Evolutionary conservation across 805 yeast genomes (phyloP).

Genomic region (Pichia scutulata): DNA sequence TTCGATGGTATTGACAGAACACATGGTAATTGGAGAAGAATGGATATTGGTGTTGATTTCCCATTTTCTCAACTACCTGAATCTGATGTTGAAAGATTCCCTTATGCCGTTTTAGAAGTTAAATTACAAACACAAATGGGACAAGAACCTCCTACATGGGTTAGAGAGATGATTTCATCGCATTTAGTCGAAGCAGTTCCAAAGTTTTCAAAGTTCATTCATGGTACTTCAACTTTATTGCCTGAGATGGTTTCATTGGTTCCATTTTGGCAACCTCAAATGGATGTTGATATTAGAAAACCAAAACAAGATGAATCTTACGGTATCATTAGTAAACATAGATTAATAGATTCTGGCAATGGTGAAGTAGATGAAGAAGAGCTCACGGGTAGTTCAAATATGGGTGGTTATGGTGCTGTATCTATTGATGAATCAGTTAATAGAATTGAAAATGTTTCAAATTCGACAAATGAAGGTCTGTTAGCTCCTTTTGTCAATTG

Average conservation of each 20-base stretch:
- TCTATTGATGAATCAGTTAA: conserved; percentile 24
- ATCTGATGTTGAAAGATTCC: conserved; percentile 84
- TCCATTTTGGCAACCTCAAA: conserved; percentile 98
- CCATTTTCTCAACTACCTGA: conserved; percentile 86
- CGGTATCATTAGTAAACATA: conserved; percentile 51
- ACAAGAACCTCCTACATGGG: conserved; percentile 99
- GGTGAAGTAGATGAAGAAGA: conserved; percentile 73
- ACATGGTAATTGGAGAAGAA: conserved; percentile 92
- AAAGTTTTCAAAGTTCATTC: conserved; percentile 93
- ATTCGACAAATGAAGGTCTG: conserved; percentile 10
- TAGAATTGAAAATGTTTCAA: conserved; percentile 21
- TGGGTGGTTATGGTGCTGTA: conserved; percentile 23
- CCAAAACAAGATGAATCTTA: conserved; percentile 56
- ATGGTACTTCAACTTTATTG: conserved; percentile 88
- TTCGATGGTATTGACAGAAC: conserved; percentile 92
- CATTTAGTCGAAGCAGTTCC: conserved; percentile 98
- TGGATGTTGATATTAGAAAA: conserved; percentile 91
- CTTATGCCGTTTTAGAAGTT: conserved; percentile 96
- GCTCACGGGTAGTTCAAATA: conserved; percentile 31
- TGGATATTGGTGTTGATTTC: conserved; percentile 96
- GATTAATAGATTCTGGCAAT: conserved; percentile 26
- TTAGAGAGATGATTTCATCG: conserved; percentile 79
- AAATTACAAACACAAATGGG: conserved; percentile 96
- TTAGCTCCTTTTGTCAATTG: conserved; percentile 12
- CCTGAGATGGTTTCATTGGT: conserved; percentile 77